A percentile compares a stretch with the other conserved stretches of the same genome.
Evolutionary conservation across 2,329 filamentous ascomycete genomes (phyloP).

Genomic region (Claviceps sp.): DNA sequence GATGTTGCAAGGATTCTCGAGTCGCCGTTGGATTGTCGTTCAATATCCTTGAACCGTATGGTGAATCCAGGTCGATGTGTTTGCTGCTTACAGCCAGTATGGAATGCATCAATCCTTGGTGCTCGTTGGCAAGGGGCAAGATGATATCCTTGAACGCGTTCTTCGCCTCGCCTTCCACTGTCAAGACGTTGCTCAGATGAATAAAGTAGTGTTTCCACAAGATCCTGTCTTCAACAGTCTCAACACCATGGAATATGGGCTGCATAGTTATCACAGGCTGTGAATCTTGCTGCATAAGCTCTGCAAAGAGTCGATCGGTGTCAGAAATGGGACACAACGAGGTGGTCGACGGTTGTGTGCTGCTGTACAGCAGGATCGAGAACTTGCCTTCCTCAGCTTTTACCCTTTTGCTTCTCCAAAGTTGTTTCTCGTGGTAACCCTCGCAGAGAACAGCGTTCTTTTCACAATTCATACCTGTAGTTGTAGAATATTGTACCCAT

Average conservation of each 20-base stretch:
- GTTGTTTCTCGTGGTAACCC: constrained; percentile 73
- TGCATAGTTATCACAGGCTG: constrained; percentile 43
- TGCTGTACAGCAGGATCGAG: not conserved
- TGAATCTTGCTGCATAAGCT: constrained; percentile 34
- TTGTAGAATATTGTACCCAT: not conserved
- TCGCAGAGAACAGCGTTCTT: constrained; percentile 90
- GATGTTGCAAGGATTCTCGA: constrained; percentile 30
- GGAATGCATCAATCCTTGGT: constrained; percentile 81
- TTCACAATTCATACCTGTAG: constrained; percentile 67
- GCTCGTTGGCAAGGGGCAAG: constrained; percentile 65
- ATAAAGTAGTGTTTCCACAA: constrained; percentile 77
- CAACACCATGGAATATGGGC: constrained; percentile 66
- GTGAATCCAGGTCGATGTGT: constrained; percentile 50
- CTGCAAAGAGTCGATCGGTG: constrained; percentile 15
- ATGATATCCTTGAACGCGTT: constrained; percentile 82
- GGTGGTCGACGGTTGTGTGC: not conserved
- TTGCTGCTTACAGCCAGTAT: constrained; percentile 72
- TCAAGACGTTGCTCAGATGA: constrained; percentile 67
- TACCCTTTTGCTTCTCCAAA: constrained; percentile 79
- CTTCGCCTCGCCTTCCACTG: constrained; percentile 64
- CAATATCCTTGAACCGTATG: constrained; percentile 41
- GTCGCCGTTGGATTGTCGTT: constrained; percentile 34
- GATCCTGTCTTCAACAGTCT: constrained; percentile 64
- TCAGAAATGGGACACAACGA: not conserved
- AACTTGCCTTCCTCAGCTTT: constrained; percentile 52